Base-by-base conservation (phyloP, 179 eudicot genomes). In the Amaranthus tricolor region DNA sequence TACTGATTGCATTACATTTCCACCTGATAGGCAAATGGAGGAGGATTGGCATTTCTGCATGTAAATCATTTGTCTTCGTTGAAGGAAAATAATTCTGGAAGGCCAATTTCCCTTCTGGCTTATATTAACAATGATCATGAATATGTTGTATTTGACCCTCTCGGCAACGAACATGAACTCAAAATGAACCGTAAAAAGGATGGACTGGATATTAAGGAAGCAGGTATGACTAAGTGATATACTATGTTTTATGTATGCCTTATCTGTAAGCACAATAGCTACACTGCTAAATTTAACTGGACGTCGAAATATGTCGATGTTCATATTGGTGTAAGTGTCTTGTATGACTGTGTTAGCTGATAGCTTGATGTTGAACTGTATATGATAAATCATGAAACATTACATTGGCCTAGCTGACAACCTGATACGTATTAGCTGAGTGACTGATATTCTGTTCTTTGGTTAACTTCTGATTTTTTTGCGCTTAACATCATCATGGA, bases 111-210 rank as follows among this genome's bases (percentile, higher is more conserved):
- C 40, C 71, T 88, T 65, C 88, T 94, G 64, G 95, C 86, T 13
- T 92, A 88, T 66, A 63, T 90, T 45, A 85, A 90, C 79, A 68
- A 85, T 45, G 83, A 88, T 74, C 93, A 85, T 72, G 96, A 94
- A 79, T 94, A 89, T 69, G 80, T 86, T 40, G 69, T 94, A 68
- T 94, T 94, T 76, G 85, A 90, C 75, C 97, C 96, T 52, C 71
- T 66, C 64, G 84, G 78, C 72, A 78, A 77, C 65, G 86, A 88
- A 63, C 71, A 21, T 61, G 82, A 86, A 70, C 70, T 72, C 44
- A 77, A 54, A 44, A 47, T 81, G 72, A 70, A 80, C 69, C 83
- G 52, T 51, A 76, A 65, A 64, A 76, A 69, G 53, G 84, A 64
- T 66, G 75, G 19, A 11, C 31, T 45, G 55, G 81, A 66, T 62